Evolutionary conservation across 345 rosid species (phyloP), one percentile per base, ranked within the genome.

Genomic region (Eucalyptus regnans): DNA sequence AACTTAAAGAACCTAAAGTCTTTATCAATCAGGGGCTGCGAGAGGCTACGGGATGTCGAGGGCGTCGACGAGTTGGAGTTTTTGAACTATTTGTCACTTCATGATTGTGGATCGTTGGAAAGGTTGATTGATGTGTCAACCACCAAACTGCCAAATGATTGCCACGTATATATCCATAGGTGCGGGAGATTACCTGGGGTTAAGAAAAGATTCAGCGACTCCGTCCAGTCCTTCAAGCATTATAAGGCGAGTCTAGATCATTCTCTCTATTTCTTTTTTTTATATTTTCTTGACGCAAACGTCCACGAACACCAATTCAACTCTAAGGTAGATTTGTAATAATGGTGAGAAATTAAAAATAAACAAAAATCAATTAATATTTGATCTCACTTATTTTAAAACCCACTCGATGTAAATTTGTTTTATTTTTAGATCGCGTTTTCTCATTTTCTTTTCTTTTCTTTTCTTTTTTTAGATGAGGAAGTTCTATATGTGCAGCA

Each of bases 11-110:
- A 27, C 15, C 31, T 60, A 3, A 60, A 12, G 31, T 5, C 8
- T 15, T 66, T n/a, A 15, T 0, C 0, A 0, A n/a, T 64, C 20
- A 0, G 0, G 41, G 41, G 41, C 41, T n/a, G 76, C 41, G 1
- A 7, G 1, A 8, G 76, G 20, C 76, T 66, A 15, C 12, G 2
- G 41, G 20, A 2, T 7, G 79, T 31, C 3, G 6, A 66, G 22
- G 79, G 79, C 5, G 3, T 66, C 41, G 22, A 66, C 22, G 10
- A 66, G 41, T 8, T 66, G 41, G 79, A 31, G 79, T 66, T 31
- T 25, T 7, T 66, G 41, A 3, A 18, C 41, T 0, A 1, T 3
- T 15, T n/a, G 0, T 0, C 4, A 15, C 20, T 66, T 31, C 0
- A 0, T 11, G 1, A 1, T 7, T 66, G 41, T 2, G 2, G 0